Conservation (phyloP, 768 basidiomycete genomes). For the Suillus subalutaceus region DNA sequence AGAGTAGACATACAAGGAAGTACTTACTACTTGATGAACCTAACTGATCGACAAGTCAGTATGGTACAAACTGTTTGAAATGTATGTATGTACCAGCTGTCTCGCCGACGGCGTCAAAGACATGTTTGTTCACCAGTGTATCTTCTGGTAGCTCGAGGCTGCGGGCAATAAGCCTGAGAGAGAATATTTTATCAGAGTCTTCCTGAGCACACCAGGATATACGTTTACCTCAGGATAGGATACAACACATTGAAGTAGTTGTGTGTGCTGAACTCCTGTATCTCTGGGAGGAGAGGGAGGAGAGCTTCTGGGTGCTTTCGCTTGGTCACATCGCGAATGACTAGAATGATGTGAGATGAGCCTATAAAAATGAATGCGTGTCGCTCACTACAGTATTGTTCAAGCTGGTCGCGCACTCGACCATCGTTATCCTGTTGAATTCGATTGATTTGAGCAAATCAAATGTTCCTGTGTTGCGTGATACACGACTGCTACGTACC, state of each 20-base stretch:
- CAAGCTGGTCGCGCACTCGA: constrained; percentile 64
- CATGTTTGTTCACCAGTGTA: constrained; percentile 49
- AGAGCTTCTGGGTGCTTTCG: constrained; percentile 52
- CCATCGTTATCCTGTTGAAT: constrained; percentile 55
- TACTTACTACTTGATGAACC: constrained; percentile 69
- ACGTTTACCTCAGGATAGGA: constrained; percentile 45
- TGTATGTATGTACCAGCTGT: constrained; percentile 38
- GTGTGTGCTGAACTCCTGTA: constrained; percentile 50
- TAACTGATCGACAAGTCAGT: constrained; percentile 37
- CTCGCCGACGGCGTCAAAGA: constrained; percentile 43
- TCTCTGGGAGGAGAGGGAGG: constrained; percentile 54
- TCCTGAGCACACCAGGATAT: background rate
- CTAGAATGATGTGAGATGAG: constrained; percentile 29
- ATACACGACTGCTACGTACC: constrained; percentile 31
- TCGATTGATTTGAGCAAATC: background rate
- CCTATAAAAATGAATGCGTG: background rate
- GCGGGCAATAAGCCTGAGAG: constrained; percentile 47
- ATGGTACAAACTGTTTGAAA: background rate
- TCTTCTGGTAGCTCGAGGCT: constrained; percentile 60
- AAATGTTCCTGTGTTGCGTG: background rate
- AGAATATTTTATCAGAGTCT: background rate
- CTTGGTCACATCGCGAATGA: constrained; percentile 52
- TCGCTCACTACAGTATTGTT: constrained; percentile 60
- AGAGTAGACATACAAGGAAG: background rate
- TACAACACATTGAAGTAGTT: constrained; percentile 56